phyloP scores from a whole-genome alignment of 2,329 filamentous ascomycete genomes.

The Colletotrichum plurivorum region DNA sequence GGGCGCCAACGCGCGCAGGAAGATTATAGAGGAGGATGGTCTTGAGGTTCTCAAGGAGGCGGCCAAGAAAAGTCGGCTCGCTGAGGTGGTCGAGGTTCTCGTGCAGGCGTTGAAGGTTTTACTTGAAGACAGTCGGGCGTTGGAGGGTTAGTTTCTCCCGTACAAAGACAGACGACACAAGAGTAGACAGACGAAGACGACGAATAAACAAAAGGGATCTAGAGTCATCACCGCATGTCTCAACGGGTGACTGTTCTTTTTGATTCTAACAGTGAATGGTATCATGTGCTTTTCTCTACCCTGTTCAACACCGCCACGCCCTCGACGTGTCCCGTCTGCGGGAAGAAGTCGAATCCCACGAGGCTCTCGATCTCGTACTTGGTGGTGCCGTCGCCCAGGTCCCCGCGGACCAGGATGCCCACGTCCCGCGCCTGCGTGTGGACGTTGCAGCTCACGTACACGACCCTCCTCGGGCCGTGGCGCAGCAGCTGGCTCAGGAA shows the following conservation, averaged over 20 bases:
- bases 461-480: conserved; percentile 83
- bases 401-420: conserved; percentile 84
- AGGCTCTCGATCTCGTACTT: conserved; percentile 91
- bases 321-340: conserved; percentile 83
- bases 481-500: conserved; percentile 86
- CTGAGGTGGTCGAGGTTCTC: conserved; percentile 79
- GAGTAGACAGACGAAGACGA: conserved; percentile 29
- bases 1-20: conserved; percentile 72
- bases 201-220: conserved; percentile 8
- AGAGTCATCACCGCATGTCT: not conserved
- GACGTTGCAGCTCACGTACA: conserved; percentile 98
- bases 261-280: conserved; percentile 15
- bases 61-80: conserved; percentile 76
- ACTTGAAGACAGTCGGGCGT: conserved; percentile 55
- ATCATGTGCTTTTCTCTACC: conserved; percentile 54
- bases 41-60: conserved; percentile 78
- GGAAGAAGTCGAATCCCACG: conserved; percentile 96
- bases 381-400: conserved; percentile 46
- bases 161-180: conserved; percentile 20
- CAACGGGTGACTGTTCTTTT: not conserved
- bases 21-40: conserved; percentile 73
- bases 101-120: conserved; percentile 81
- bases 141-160: conserved; percentile 29
- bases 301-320: conserved; percentile 76
- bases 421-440: conserved; percentile 97